These are phyloP conservation scores for Teratosphaeria epicoccoides DNA, from an alignment of 2,329 filamentous ascomycete species.

Conservation along the genomic window DNA sequence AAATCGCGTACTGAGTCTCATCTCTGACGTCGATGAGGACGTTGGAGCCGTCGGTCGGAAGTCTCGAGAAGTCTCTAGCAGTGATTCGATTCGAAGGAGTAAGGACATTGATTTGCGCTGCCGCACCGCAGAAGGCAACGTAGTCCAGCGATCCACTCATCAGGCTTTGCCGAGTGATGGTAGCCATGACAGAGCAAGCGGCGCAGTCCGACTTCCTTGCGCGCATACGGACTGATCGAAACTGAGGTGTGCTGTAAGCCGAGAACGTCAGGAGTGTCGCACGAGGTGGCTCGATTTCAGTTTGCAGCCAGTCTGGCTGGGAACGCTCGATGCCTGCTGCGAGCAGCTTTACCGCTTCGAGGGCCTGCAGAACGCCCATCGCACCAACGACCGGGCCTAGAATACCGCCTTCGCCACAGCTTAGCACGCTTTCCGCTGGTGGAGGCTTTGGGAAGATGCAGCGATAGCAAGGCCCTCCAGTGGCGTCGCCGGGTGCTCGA, in stretches of 20 bases:
- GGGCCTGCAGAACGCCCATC: slow-evolving; percentile 86
- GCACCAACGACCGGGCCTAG: slow-evolving; percentile 82
- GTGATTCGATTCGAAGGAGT: slow-evolving; percentile 56
- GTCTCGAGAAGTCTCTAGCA: slow-evolving; percentile 46
- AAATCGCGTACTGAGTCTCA: slow-evolving; percentile 73
- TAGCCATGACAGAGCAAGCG: slow-evolving; percentile 57
- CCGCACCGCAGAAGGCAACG: slow-evolving; percentile 69
- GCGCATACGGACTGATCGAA: slow-evolving; percentile 66
- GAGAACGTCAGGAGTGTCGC: slow-evolving; percentile 45
- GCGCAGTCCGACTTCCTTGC: slow-evolving; percentile 60
- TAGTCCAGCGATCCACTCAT: slow-evolving; percentile 65
- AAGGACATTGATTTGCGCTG: slow-evolving; percentile 45
- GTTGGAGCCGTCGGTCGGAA: slow-evolving; percentile 31
- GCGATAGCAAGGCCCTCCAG: slow-evolving; percentile 78
- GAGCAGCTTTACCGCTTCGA: slow-evolving; percentile 76
- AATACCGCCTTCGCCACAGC: slow-evolving; percentile 87
- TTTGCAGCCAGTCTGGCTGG: slow-evolving; percentile 4
- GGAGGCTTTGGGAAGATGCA: slow-evolving; percentile 87
- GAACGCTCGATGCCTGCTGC: slow-evolving; percentile 38
- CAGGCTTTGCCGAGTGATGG: slow-evolving; percentile 54
- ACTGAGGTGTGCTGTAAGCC: slow-evolving; percentile 44
- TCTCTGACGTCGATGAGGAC: slow-evolving; percentile 75
- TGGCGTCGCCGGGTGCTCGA: slow-evolving; percentile 42
- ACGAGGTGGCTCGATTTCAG: slow-evolving; percentile 15
- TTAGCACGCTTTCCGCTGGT: slow-evolving; percentile 68